Conservation (phyloP, 306 rosid species). For the Trifolium subterraneum region DNA sequence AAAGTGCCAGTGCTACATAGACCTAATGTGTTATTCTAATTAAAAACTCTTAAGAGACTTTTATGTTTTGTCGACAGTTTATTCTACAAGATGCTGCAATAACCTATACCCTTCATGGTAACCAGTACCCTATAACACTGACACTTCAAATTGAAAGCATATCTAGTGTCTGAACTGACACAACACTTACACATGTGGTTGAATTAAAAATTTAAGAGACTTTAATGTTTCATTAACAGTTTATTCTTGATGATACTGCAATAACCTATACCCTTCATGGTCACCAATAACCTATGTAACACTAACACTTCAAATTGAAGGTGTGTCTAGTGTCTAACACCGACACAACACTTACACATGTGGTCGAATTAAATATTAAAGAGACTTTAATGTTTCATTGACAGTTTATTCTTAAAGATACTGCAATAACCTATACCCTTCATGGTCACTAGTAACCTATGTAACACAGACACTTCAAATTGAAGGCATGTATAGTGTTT, state of each 20-base stretch:
- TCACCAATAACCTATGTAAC: neutral
- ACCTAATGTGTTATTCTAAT: slow-evolving; percentile 22
- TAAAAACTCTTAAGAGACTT: neutral
- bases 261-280: neutral
- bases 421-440: neutral
- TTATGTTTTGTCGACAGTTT: neutral
- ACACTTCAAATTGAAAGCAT: neutral
- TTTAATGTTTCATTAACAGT: neutral
- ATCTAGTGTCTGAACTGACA: neutral
- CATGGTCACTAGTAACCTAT: neutral
- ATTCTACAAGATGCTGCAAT: neutral
- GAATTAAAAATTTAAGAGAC: no score
- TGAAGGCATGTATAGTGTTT: neutral
- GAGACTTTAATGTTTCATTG: neutral
- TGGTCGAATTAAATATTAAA: no score
- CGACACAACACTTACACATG: neutral
- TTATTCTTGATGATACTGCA: neutral
- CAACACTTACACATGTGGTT: neutral
- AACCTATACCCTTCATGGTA: neutral
- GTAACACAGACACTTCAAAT: neutral
- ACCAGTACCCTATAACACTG: neutral
- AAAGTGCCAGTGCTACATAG: neutral
- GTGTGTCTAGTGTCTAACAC: neutral
- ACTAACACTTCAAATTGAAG: neutral
- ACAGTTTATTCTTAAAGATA: neutral